Percentiles rank a stretch among this genome's conserved stretches.
These are phyloP conservation scores for Chernovozyma aurita DNA, from an alignment of 1,139 yeast genomes.

Conservation along the genomic window DNA sequence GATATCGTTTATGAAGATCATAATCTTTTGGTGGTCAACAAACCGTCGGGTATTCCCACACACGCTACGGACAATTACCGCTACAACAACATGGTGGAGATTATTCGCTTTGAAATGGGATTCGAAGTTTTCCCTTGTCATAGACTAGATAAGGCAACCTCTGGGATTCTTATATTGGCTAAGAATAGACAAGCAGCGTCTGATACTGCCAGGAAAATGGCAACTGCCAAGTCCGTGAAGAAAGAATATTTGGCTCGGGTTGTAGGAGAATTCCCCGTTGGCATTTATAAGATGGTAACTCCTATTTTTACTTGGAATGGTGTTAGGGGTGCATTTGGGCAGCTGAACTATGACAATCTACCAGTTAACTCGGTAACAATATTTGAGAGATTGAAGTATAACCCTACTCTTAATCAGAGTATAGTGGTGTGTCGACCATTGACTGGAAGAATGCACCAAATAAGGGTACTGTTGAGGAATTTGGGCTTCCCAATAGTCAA, in stretches of 20 bases:
- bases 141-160: conserved; percentile 68
- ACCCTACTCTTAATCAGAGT: conserved; percentile 35
- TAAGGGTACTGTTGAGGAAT: conserved; percentile 65
- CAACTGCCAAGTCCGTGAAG: conserved; percentile 14
- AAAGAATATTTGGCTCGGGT: conserved; percentile 60
- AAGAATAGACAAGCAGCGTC: conserved; percentile 43
- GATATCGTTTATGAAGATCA: conserved; percentile 45
- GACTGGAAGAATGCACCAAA: conserved; percentile 78
- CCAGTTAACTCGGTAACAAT: conserved; percentile 31
- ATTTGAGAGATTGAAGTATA: conserved; percentile 25
- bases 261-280: conserved; percentile 43
- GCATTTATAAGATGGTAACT: conserved; percentile 17
- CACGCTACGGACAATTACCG: conserved; percentile 72
- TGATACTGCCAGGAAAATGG: conserved; percentile 39
- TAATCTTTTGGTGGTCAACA: conserved; percentile 56
- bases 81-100: conserved; percentile 50
- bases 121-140: conserved; percentile 53
- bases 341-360: conserved; percentile 21
- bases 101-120: conserved; percentile 11
- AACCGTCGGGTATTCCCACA: conserved; percentile 75
- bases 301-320: conserved; percentile 36
- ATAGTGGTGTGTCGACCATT: conserved; percentile 62
- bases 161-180: conserved; percentile 65
- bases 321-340: conserved; percentile 34
- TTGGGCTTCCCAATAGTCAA: conserved; percentile 67